These are phyloP conservation scores for Leishmania braziliensis DNA, from an alignment of 208 protist genomes.

Conservation along the genomic window DNA sequence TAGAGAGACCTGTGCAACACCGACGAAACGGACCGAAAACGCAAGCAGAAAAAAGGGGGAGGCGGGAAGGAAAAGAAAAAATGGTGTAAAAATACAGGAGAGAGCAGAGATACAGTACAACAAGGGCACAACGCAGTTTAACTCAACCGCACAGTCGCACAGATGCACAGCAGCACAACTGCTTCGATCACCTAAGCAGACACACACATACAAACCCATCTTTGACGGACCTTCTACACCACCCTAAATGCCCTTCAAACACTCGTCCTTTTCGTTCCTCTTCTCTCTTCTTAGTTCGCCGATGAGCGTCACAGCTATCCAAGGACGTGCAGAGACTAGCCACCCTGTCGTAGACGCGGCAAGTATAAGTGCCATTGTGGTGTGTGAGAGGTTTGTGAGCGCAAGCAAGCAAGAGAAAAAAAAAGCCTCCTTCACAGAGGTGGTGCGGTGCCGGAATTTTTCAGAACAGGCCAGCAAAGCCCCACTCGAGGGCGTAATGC, in stretches of 20 bases:
- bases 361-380: not conserved
- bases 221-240: not conserved
- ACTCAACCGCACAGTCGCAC: not conserved
- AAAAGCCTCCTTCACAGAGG: not conserved
- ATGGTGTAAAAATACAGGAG: not conserved
- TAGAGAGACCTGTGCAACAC: not conserved
- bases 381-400: not conserved
- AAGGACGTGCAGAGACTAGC: not conserved
- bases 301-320: not conserved
- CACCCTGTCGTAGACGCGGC: not conserved
- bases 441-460: not conserved
- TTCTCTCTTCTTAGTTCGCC: not conserved
- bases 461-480: not conserved
- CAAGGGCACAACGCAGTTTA: not conserved
- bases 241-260: not conserved
- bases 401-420: not conserved
- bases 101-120: not conserved
- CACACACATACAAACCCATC: not conserved
- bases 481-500: not conserved
- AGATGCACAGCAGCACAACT: not conserved
- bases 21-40: not conserved
- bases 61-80: conserved; percentile 5
- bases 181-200: not conserved
- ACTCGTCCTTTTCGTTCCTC: not conserved
- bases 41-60: conserved; percentile 6